Conservation (phyloP, 2,329 filamentous ascomycete species). For the Plenodomus biglobosus region DNA sequence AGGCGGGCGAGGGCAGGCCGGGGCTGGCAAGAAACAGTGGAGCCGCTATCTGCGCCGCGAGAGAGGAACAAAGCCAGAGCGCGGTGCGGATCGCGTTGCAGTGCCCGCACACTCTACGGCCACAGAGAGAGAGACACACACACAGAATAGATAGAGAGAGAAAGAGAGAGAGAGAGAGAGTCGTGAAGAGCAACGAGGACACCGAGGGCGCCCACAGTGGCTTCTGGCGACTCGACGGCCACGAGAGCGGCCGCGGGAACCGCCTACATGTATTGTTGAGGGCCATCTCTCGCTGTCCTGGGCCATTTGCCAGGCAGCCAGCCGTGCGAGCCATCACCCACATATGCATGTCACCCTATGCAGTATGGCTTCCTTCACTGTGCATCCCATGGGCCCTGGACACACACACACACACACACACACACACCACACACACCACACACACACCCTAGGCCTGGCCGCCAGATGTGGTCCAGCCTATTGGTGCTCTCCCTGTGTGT, state of each 20-base stretch:
- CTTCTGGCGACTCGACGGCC: no score
- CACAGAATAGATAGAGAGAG: no score
- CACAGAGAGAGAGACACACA: no score
- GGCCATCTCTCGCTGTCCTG: constrained; percentile 4
- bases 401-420: no score
- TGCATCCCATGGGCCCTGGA: no score
- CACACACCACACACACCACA: no score
- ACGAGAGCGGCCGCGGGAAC: no score
- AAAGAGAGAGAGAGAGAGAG: no score
- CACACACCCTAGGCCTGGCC: no score
- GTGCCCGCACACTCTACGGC: no score
- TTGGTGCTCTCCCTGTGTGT: constrained; percentile 1
- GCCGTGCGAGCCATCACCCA: constrained; percentile 8
- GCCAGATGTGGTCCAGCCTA: constrained; percentile 1
- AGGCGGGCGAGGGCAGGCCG: constrained; percentile 12
- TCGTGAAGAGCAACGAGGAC: background rate
- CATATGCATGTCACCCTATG: constrained; percentile 10
- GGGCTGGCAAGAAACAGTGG: constrained; percentile 11
- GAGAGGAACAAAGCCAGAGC: background rate
- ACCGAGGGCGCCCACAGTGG: background rate
- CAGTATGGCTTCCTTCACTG: constrained; percentile 8
- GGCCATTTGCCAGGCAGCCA: constrained; percentile 2
- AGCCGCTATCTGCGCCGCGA: constrained; percentile 8
- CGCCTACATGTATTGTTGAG: constrained; percentile 9
- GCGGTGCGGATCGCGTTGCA: no score